Evolutionary conservation across 371 early-diverging fungal species (phyloP).

Genomic region (Dichotomocladium elegans): DNA sequence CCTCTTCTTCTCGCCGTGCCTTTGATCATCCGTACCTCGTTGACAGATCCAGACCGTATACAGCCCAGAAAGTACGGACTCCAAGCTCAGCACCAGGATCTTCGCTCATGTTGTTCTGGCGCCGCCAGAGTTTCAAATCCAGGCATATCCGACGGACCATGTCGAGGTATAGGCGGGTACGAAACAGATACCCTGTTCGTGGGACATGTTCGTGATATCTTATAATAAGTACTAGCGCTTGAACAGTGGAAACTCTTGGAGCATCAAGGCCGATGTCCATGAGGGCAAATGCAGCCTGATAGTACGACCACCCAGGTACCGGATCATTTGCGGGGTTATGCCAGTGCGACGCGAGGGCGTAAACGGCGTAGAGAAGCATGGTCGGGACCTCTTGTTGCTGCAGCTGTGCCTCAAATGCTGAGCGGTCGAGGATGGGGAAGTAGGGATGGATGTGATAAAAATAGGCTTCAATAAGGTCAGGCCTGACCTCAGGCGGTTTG

Average conservation of each 20-base stretch:
- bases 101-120: background rate
- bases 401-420: slow-evolving; percentile 28
- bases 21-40: no score
- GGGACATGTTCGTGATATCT: slow-evolving; percentile 36
- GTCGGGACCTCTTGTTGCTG: slow-evolving; percentile 25
- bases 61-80: slow-evolving; percentile 13
- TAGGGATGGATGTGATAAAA: slow-evolving; percentile 52
- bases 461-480: slow-evolving; percentile 24
- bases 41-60: slow-evolving; percentile 9
- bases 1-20: no score
- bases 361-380: slow-evolving; percentile 47
- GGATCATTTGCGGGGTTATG: slow-evolving; percentile 22
- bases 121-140: slow-evolving; percentile 18
- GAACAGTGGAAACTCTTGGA: slow-evolving; percentile 36
- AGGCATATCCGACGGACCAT: slow-evolving; percentile 27
- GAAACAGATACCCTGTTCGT: slow-evolving; percentile 32
- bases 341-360: slow-evolving; percentile 42
- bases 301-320: slow-evolving; percentile 28
- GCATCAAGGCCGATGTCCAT: slow-evolving; percentile 28
- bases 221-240: slow-evolving; percentile 28
- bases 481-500: slow-evolving; percentile 7
- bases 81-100: background rate
- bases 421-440: slow-evolving; percentile 45
- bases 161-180: slow-evolving; percentile 26
- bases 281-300: slow-evolving; percentile 19